Base-by-base conservation (phyloP, 106 monocot species). In the Acorus gramineus region DNA sequence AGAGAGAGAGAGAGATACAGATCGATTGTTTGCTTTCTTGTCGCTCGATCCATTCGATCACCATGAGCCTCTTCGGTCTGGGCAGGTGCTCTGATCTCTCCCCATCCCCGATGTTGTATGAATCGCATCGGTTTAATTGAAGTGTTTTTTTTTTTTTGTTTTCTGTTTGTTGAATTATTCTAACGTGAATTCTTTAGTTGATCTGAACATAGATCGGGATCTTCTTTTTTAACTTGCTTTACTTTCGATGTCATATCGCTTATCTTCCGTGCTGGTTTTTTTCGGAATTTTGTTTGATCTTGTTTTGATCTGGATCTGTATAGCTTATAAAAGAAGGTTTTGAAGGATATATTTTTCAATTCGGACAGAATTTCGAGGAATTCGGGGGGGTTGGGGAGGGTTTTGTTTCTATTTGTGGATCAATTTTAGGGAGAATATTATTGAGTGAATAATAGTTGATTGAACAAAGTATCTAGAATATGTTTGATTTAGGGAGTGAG, bases 61-160 rank as follows among this genome's bases (percentile, higher is more conserved):
- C 84, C 54, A 87, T 87, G 86, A 87, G 86, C 60, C 74, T 87
- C 67, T 87, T 87, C 52, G 86, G 86, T 46, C 83, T 87, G 56
- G 86, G 86, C 10, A 80, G 86, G 86, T 87, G 46, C 45, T 49
- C 47, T 28, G 42, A 50, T 47, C 57, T 50, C 28, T 7, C 3
- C 12, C 46, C 43, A 4, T 11, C n/a, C 52, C 8, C 55, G 49
- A 45, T 71, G 0, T 28, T 28, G 28, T 28, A 28, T 28, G 28
- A 28, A 28, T 28, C 28, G 28, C 28, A 28, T 28, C 28, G 28
- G 28, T 28, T 28, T 28, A 28, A 28, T 28, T 28, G 28, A 28
- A 28, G 28, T 28, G 28, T 28, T 28, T 28, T 28, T 28, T 28
- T 28, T 28, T 28, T 28, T 28, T 28, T 28, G 0, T 28, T 28